Evolutionary conservation across 495 filamentous ascomycete genomes (phyloP), one percentile per base, ranked within the genome.

Genomic region (Cryomyces minteri): DNA sequence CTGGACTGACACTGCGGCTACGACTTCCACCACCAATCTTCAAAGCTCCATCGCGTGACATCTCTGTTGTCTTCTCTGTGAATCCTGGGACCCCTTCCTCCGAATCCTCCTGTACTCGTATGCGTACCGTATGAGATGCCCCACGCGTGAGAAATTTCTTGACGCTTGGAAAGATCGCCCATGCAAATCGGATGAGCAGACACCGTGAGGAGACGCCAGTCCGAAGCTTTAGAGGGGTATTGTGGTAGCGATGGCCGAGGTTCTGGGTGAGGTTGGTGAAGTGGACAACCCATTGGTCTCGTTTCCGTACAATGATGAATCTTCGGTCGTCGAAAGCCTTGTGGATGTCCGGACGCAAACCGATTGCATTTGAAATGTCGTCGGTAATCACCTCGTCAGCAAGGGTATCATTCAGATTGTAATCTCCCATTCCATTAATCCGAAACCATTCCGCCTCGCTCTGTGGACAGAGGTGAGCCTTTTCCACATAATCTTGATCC

Each of bases 111-210:
- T 10, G 9, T 38, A 14, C 9, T 14, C 34, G 12, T 38, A 38
- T 10, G 9, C 34, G 34, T 38, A 38, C 34, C 34, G 1, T 1
- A 10, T 14, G 34, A 9, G 9, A 10, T 10, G 34, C 9, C 12
- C 34, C 34, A 10, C 12, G 34, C 9, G 12, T 14, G 9, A 38
- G 34, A 14, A 38, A 38, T 10, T 38, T 9, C 34, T 38, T 14
- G 34, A 38, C 34, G 12, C 9, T 29, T 6, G 51, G 48, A 39
- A 51, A 51, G 8, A 53, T 51, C n/a, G 51, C 28, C 51, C 51
- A 53, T 29, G 51, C 51, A 36, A 53, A 48, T 31, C 51, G 29
- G 5, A 18, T 39, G 5, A 44, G 31, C 4, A 53, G 8, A 32
- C 46, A 44, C 7, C 40, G 37, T 7, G 40, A 25, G 10, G 31